Evolutionary conservation across 129 eudicot genomes (phyloP), one percentile per base, ranked within the genome.

Genomic region (Tagetes erecta): DNA sequence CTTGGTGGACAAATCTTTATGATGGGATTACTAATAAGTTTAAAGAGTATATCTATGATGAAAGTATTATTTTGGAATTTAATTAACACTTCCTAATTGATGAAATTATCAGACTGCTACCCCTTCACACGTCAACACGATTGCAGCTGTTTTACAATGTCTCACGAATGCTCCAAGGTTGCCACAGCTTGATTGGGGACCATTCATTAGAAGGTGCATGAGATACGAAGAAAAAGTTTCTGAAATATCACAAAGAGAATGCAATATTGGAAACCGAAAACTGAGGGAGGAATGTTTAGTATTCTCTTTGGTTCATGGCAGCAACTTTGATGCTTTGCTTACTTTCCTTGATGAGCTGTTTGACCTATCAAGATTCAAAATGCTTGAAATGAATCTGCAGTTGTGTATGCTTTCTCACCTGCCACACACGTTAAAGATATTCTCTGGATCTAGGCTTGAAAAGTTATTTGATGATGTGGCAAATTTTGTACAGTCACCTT

Each of bases 151-250:
- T 69, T 53, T 94, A 69, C 84, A 85, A 75, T 94, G 98, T 68
- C 96, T 94, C 66, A 82, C 96, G 56, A 74, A 66, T 78, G 97
- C 97, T 77, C 91, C 98, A 31, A 83, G 91, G 68, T 80, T 94
- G 71, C 97, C 98, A 56, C 76, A 70, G 4, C 77, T 90, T 41
- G 97, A 91, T 33, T 94, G 97, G 98, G 96, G 92, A 45, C 84
- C 89, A 65, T 59, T 91, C 44, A 78, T 94, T 60, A 86, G 93
- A 79, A 81, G 91, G 47, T 86, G 97, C 85, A 90, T 94, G 97
- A 87, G 85, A 86, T 86, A 86, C 64, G 84, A 84, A 74, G 84
- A 72, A 73, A 88, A 80, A 73, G 78, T 80, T 77, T 77, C 85
- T 53, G 80, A 80, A 41, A 68, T 55, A n/a, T 76, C 73, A 34